Conservation (phyloP, 73 alveolate genomes). For the Breviolum minutum region DNA sequence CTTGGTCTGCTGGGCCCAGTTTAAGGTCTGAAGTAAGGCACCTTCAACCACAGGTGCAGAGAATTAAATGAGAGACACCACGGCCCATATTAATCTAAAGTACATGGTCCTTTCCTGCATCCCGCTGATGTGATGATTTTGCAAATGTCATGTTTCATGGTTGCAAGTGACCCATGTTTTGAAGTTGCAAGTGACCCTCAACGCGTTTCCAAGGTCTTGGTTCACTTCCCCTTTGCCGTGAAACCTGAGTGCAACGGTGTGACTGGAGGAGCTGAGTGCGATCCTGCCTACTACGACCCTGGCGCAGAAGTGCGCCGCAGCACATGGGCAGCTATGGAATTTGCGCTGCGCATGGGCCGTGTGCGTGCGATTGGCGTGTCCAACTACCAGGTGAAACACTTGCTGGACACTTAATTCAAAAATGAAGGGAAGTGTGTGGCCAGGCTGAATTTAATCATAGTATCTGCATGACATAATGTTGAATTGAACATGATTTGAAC, state of each 20-base stretch:
- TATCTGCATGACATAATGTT: no score
- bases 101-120: no score
- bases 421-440: background rate
- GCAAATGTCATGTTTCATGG: background rate
- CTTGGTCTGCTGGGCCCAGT: background rate
- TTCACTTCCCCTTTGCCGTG: constrained; percentile 46
- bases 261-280: background rate
- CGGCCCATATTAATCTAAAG: no score
- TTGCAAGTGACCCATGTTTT: no score
- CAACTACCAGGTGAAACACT: constrained; percentile 44
- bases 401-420: background rate
- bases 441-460: no score
- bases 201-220: background rate
- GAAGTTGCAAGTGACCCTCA: no score
- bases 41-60: no score
- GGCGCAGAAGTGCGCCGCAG: constrained; percentile 37
- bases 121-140: no score
- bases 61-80: no score
- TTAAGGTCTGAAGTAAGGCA: background rate
- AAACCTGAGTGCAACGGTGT: constrained; percentile 62
- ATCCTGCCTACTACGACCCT: constrained; percentile 40
- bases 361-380: constrained; percentile 71
- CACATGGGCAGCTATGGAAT: constrained; percentile 86
- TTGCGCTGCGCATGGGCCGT: constrained; percentile 24
- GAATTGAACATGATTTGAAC: no score